Evolutionary conservation across 768 basidiomycete genomes (phyloP), one percentile per base, ranked within the genome.

Genomic region (Suillus hirtellus): DNA sequence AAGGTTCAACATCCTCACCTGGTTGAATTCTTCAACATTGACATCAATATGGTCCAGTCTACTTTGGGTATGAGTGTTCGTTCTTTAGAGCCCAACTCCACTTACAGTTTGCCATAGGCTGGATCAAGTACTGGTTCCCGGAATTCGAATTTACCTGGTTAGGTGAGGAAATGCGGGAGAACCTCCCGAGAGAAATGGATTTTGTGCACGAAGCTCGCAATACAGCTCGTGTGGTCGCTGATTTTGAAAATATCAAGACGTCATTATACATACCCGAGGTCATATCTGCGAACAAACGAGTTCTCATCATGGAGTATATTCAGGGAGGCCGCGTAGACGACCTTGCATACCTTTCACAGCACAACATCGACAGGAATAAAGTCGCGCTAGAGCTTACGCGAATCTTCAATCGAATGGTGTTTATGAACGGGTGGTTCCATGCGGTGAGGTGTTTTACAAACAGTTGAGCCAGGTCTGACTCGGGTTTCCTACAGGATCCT

Each of bases 141-240:
- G 89, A 95, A 60, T 99, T 99, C 68, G 96, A 98, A 73, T 92
- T 96, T 71, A 89, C 88, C 0, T 97, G 95, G 96, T 82, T 96
- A 12, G 79, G 90, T 63, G 92, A 95, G 68, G 97, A 99, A 78
- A 99, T 99, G 96, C 87, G 89, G 38, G 85, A 88, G 66, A 95
- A 95, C 72, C 77, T 93, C 35, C 95, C 94, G 0, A 89, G 90
- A 68, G 96, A 99, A 77, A 93, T 98, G 93, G 88, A 99, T 77
- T 99, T 99, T 71, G 77, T 86, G 15, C 88, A 94, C 67, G 97
- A 99, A 79, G 94, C 95, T 2, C 74, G 77, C 9, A 99, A 99
- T 72, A 90, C 97, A 4, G 81, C 79, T n/a, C 82, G 87, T 35
- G 87, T 90, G 11, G 74, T 70, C 21, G 72, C 81, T 5, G 91